Evolutionary conservation across 2,329 filamentous ascomycete species (phyloP).

Genomic region (Ceratocystis smalleyi): DNA sequence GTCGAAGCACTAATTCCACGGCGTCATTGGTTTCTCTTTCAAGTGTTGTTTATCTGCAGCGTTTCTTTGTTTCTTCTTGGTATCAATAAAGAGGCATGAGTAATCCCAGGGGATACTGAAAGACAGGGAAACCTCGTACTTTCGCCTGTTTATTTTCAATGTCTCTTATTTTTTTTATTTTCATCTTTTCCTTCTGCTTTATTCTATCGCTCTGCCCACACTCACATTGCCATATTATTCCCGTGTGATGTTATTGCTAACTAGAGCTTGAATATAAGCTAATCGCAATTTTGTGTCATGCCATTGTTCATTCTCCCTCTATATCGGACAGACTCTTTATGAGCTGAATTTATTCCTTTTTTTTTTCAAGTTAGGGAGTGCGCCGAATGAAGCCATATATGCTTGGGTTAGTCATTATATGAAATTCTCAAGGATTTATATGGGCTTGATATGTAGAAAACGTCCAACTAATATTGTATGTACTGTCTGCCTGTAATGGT

Average conservation of each 20-base stretch:
- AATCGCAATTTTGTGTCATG: background rate
- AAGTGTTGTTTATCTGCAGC: constrained; percentile 17
- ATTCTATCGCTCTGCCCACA: constrained; percentile 19
- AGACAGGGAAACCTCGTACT: background rate
- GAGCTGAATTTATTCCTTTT: background rate
- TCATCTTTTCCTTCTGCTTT: constrained; percentile 27
- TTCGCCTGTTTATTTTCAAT: constrained; percentile 1
- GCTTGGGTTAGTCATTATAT: background rate
- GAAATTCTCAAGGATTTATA: background rate
- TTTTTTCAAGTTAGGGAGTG: constrained; percentile 18
- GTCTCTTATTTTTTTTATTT: constrained; percentile 20
- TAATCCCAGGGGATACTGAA: constrained; percentile 1
- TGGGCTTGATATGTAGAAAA: background rate
- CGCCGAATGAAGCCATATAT: background rate
- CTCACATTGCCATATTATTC: background rate
- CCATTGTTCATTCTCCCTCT: background rate
- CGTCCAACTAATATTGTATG: background rate
- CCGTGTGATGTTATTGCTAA: too few species aligned
- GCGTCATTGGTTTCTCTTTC: constrained; percentile 12
- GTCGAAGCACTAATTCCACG: background rate
- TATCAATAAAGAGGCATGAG: constrained; percentile 5
- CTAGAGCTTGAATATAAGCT: constrained; percentile 4
- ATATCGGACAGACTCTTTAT: too few species aligned
- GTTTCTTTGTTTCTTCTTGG: constrained; percentile 13
- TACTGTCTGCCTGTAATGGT: too few species aligned